These are phyloP conservation scores for Trebouxia gelatinosa DNA, from an alignment of 163 green algal genomes.

Conservation along the genomic window DNA sequence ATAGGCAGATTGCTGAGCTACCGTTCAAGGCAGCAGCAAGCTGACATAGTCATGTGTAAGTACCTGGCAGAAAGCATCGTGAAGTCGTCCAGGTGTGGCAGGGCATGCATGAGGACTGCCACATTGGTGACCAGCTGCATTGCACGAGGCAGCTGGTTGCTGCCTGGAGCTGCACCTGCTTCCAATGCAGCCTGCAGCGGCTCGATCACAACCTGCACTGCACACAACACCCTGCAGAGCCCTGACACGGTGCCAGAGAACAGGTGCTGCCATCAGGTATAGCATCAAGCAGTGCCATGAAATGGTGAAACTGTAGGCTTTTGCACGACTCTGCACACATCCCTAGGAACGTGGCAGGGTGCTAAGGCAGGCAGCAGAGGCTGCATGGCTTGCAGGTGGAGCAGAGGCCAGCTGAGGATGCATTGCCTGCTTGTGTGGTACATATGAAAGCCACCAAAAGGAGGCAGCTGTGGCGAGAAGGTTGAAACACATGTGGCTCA, in stretches of 20 bases:
- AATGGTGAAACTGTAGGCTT: not conserved
- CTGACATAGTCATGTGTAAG: too few relatives aligned
- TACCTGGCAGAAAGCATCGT: slow-evolving; percentile 13
- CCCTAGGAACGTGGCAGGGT: too few relatives aligned
- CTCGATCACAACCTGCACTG: slow-evolving; percentile 15
- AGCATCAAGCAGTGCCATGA: not conserved
- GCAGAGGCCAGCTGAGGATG: too few relatives aligned
- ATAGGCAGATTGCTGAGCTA: too few relatives aligned
- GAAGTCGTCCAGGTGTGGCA: slow-evolving; percentile 44
- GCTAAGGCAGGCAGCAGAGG: too few relatives aligned
- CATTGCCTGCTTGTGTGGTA: too few relatives aligned
- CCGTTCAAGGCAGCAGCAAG: too few relatives aligned
- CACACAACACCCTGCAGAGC: not conserved
- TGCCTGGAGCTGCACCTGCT: not conserved
- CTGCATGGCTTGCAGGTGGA: too few relatives aligned
- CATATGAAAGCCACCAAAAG: too few relatives aligned
- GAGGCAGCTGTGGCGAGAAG: too few relatives aligned
- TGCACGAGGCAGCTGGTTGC: slow-evolving; percentile 23
- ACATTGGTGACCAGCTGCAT: slow-evolving; percentile 48
- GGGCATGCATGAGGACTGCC: slow-evolving; percentile 28
- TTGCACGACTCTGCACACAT: not conserved
- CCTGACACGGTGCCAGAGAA: not conserved
- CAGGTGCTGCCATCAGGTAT: not conserved
- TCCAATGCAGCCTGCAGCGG: slow-evolving; percentile 31
- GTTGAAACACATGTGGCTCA: too few relatives aligned